These are phyloP conservation scores for Gossypium davidsonii DNA, from an alignment of 441 rosid species.

Conservation along the genomic window DNA sequence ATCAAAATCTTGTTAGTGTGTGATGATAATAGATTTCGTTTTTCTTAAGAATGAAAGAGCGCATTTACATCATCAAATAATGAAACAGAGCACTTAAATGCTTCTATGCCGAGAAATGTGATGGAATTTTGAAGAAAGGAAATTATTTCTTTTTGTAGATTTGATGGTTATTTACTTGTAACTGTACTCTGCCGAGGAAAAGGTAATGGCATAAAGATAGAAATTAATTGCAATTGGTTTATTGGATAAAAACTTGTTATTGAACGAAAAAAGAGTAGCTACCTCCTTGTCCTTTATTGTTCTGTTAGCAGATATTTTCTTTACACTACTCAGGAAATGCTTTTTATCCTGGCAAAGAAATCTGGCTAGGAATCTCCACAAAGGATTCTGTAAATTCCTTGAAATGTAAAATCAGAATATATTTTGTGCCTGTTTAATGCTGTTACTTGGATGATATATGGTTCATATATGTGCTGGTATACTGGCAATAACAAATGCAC, in stretches of 20 bases:
- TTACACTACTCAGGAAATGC: neutral
- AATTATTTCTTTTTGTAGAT: neutral
- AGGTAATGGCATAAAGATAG: neutral
- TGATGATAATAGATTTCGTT: slow-evolving; percentile 2
- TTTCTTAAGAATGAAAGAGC: neutral
- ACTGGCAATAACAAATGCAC: neutral
- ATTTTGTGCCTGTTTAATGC: neutral
- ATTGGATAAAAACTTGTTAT: neutral
- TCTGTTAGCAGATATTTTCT: neutral
- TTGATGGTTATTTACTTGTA: neutral
- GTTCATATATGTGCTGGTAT: neutral
- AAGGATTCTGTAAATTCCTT: neutral
- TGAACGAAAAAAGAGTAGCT: neutral
- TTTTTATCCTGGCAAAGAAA: neutral
- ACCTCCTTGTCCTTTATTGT: neutral
- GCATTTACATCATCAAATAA: neutral
- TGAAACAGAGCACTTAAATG: neutral
- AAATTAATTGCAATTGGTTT: neutral
- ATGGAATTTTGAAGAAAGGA: neutral
- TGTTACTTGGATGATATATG: neutral
- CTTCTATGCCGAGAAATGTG: neutral
- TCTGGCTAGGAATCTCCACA: neutral
- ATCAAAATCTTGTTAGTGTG: neutral
- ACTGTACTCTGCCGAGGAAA: neutral
- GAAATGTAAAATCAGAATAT: neutral